Evolutionary conservation across 257 asterid genomes (phyloP).

Genomic region (Ilex asprella): DNA sequence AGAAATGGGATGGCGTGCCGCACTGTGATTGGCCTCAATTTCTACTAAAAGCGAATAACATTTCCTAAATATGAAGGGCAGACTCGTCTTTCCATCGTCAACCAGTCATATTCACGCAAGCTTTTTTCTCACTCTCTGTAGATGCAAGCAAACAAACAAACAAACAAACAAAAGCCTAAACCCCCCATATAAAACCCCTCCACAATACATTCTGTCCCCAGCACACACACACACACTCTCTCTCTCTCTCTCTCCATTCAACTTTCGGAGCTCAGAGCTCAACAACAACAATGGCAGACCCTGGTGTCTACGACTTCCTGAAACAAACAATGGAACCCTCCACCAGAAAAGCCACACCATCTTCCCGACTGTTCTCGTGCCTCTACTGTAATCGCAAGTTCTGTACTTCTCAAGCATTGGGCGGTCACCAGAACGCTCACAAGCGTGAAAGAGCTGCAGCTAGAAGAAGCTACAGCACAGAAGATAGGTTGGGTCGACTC

Average conservation of each 20-base stretch:
- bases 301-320: conserved; percentile 38
- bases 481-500: conserved; percentile 14
- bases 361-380: conserved; percentile 57
- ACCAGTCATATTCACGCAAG: no score
- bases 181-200: neutral
- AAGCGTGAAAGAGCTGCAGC: conserved; percentile 88
- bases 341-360: conserved; percentile 9
- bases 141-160: no score
- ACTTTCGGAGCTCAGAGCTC: conserved; percentile 2
- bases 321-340: conserved; percentile 16
- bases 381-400: conserved; percentile 81
- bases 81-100: no score
- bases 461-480: conserved; percentile 25
- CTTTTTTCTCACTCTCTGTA: no score
- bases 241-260: conserved; percentile 8
- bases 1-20: no score
- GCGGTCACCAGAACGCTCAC: conserved; percentile 96
- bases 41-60: no score
- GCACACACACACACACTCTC: no score
- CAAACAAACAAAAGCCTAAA: neutral
- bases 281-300: conserved; percentile 35
- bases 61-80: no score
- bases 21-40: no score
- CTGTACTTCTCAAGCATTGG: conserved; percentile 86
- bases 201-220: neutral